phyloP scores from a whole-genome alignment of 2,329 filamentous ascomycete genomes.

The Diplodia mutila region DNA sequence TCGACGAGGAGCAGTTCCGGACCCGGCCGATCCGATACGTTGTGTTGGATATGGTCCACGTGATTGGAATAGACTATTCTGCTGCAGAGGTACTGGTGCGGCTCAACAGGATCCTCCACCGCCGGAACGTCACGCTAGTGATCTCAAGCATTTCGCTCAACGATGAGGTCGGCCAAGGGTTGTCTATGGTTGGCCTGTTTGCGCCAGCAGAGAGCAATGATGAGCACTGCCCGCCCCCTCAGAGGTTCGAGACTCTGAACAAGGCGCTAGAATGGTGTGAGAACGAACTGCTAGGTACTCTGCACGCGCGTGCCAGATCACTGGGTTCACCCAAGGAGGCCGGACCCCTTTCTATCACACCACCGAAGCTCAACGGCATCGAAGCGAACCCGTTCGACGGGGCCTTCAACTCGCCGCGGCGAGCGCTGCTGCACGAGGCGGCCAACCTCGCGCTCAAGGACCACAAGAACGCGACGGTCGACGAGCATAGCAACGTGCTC shows the following conservation, averaged over 20 bases:
- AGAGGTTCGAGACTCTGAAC: constrained; percentile 87
- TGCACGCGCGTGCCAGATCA: constrained; percentile 47
- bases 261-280: constrained; percentile 92
- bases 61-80: constrained; percentile 93
- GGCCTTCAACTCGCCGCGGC: constrained; percentile 75
- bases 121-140: constrained; percentile 77
- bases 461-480: constrained; percentile 28
- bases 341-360: constrained; percentile 40
- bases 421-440: constrained; percentile 74
- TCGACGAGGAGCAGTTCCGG: constrained; percentile 80
- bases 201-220: constrained; percentile 70
- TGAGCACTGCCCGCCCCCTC: constrained; percentile 49
- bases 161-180: constrained; percentile 73
- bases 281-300: constrained; percentile 80
- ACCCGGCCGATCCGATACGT: constrained; percentile 84
- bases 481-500: constrained; percentile 43
- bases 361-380: constrained; percentile 29
- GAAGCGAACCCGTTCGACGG: constrained; percentile 51
- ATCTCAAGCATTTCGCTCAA: constrained; percentile 81
- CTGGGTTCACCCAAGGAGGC: constrained; percentile 49
- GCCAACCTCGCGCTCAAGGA: constrained; percentile 75
- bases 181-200: constrained; percentile 83
- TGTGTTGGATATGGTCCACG: constrained; percentile 84
- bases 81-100: constrained; percentile 93
- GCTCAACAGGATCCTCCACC: constrained; percentile 80